Evolutionary conservation across 805 yeast genomes (phyloP).

Genomic region (Teunomyces atbi): DNA sequence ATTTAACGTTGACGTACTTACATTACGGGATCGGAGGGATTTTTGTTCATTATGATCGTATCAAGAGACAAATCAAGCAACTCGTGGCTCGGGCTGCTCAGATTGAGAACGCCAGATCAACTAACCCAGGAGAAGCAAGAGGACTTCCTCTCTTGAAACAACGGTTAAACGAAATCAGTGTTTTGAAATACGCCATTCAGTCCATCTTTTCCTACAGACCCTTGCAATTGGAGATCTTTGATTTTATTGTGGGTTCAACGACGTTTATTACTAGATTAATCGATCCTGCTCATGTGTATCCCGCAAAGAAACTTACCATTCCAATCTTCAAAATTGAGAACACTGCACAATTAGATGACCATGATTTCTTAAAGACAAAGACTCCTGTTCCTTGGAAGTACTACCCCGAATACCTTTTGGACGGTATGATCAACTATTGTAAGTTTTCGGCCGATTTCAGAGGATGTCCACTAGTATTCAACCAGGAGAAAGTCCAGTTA

Average conservation of each 20-base stretch:
- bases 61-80: slow-evolving; percentile 49
- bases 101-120: slow-evolving; percentile 33
- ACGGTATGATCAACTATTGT: slow-evolving; percentile 74
- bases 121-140: slow-evolving; percentile 26
- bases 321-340: slow-evolving; percentile 57
- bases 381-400: slow-evolving; percentile 77
- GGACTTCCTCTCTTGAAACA: slow-evolving; percentile 51
- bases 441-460: slow-evolving; percentile 57
- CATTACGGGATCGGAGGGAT: slow-evolving; percentile 91
- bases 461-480: slow-evolving; percentile 55
- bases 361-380: slow-evolving; percentile 62
- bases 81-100: slow-evolving; percentile 48
- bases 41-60: slow-evolving; percentile 51
- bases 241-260: slow-evolving; percentile 72
- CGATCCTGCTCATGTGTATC: slow-evolving; percentile 70
- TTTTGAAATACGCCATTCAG: slow-evolving; percentile 57
- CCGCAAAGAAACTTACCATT: slow-evolving; percentile 47
- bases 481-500: slow-evolving; percentile 48
- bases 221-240: slow-evolving; percentile 67
- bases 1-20: slow-evolving; percentile 68
- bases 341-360: slow-evolving; percentile 69
- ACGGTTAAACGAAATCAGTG: slow-evolving; percentile 32
- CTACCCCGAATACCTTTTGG: slow-evolving; percentile 82
- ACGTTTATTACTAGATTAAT: slow-evolving; percentile 68
- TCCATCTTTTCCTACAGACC: slow-evolving; percentile 58